A percentile compares a stretch with the other conserved stretches of the same genome.
Evolutionary conservation across 257 asterid species (phyloP).

Genomic region (Penstemon newberryi): DNA sequence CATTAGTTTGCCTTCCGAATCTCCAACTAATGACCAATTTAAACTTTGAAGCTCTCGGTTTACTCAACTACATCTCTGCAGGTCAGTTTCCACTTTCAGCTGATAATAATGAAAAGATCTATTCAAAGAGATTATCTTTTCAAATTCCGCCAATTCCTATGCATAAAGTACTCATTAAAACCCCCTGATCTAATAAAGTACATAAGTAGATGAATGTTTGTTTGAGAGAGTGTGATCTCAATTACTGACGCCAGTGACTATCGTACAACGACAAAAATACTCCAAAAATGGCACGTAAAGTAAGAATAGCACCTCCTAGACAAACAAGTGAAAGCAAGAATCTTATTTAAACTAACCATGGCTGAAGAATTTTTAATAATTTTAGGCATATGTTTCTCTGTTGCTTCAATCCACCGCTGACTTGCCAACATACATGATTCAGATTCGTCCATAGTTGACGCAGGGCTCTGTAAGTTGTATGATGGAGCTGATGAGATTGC

Average conservation of each 20-base stretch:
- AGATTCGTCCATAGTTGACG: constrained; percentile 44
- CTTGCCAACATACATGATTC: constrained; percentile 48
- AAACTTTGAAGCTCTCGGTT: background rate
- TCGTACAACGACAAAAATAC: background rate
- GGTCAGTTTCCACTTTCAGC: background rate
- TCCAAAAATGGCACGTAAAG: background rate
- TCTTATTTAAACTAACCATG: constrained; percentile 55
- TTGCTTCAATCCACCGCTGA: constrained; percentile 83
- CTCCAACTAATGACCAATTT: background rate
- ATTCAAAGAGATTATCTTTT: background rate
- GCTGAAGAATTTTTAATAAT: constrained; percentile 72
- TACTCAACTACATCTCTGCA: background rate
- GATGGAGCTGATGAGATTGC: constrained; percentile 92
- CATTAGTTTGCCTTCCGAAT: background rate
- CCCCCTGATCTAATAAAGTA: background rate
- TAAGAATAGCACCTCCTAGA: background rate
- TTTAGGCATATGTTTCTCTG: constrained; percentile 67
- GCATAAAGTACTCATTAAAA: background rate
- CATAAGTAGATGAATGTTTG: background rate
- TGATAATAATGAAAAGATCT: background rate
- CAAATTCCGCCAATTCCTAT: background rate
- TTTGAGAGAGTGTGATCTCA: background rate
- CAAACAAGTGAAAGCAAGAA: constrained; percentile 12
- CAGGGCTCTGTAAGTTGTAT: constrained; percentile 49
- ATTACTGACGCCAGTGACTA: background rate